These are phyloP conservation scores for Aspergillus nanangensis DNA, from an alignment of 495 filamentous ascomycete species.

Conservation along the genomic window DNA sequence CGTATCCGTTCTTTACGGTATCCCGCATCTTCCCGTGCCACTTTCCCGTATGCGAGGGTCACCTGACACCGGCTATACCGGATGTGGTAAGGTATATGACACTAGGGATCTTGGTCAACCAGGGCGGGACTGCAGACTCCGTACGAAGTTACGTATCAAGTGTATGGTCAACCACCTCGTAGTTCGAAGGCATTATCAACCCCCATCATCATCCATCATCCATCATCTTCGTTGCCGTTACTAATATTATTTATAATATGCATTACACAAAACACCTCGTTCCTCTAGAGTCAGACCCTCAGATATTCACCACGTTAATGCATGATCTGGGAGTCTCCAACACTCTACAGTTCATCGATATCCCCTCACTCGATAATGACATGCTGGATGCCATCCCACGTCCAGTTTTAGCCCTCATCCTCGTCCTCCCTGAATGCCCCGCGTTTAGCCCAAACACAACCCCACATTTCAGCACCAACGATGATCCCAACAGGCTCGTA, in stretches of 20 bases:
- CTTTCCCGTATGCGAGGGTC: neutral
- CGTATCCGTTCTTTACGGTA: slow-evolving; percentile 1
- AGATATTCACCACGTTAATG: neutral
- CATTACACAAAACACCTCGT: slow-evolving; percentile 4
- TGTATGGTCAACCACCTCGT: too few relatives aligned
- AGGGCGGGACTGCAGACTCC: too few relatives aligned
- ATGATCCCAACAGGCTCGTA: too few relatives aligned
- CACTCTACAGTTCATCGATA: neutral
- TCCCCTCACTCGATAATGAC: slow-evolving; percentile 1
- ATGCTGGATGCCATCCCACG: neutral
- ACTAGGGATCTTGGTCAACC: neutral
- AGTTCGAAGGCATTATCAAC: too few relatives aligned
- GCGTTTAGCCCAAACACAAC: too few relatives aligned
- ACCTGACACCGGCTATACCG: neutral
- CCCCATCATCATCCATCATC: too few relatives aligned
- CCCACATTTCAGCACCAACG: too few relatives aligned
- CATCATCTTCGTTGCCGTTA: too few relatives aligned
- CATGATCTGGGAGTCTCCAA: neutral
- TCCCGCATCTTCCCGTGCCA: neutral
- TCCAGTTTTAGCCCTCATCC: slow-evolving; percentile 3
- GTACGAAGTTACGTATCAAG: too few relatives aligned
- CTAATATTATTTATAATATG: too few relatives aligned
- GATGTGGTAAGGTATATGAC: neutral
- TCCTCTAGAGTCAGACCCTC: slow-evolving; percentile 3
- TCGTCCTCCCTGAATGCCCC: neutral